Base-by-base conservation (phyloP, 257 asterid species). In the Petunia secreta region DNA sequence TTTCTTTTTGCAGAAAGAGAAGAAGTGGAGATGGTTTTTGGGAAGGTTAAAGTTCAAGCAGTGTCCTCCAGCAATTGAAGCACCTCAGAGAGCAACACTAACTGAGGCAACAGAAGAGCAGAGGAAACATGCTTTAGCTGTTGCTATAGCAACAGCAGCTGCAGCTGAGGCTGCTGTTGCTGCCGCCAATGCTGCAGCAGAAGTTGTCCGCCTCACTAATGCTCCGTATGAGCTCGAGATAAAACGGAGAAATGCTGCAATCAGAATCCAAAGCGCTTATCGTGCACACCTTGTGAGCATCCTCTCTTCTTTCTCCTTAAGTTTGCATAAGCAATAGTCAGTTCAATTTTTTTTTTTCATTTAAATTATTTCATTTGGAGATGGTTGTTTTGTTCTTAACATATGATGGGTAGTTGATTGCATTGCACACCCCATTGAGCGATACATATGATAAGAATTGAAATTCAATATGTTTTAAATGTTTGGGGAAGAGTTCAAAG, bases 141-240 rank as follows among this genome's bases (percentile, higher is more conserved):
- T 90, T 6, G 97, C 98, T 25, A 59, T 85, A 0, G 98, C 97
- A 3, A 90, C 98, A 0, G 97, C 96, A 48, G 97, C 96, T 0
- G 98, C 97, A 3, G 98, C 98, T 0, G 94, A 92, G 64, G 98
- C 95, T 0, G 98, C 98, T 1, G 89, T 92, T 75, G 97, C 97
- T 3, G 93, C 98, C 6, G 97, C 98, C 63, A 92, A 89, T 83
- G 94, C 97, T 11, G 98, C 98, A 1, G 98, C 93, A 0, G 97
- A 92, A 87, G 92, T 94, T 7, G 96, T 94, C 80, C 92, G 92
- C 34, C 94, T 92, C 50, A 89, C 98, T 0, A 85, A 82, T 11
- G 75, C 58, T n/a, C 90, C 93, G 2, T 83, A 50, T 38, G 81
- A 84, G 60, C 74, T 73, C 7, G 78, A 81, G 38, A 79, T 63